Base-by-base conservation (phyloP, 352 stramenopile genomes). In the Globisporangium iwayamae region DNA sequence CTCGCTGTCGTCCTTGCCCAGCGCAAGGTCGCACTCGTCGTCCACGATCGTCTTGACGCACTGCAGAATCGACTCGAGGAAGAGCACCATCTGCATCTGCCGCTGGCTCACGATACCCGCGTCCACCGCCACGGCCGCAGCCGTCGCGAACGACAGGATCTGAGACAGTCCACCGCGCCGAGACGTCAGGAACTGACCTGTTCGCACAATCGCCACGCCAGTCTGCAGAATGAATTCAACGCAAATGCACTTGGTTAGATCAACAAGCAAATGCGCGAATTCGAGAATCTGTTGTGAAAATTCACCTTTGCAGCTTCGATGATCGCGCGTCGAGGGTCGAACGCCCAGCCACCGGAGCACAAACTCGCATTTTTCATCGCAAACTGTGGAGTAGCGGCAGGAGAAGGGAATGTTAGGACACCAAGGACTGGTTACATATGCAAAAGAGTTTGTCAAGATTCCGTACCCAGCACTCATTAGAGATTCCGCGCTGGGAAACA, bases 321-420 rank as follows among this genome's bases (percentile, higher is more conserved):
- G 63, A 93, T 90, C 1, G 78, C 78, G 63, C 84, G 79, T 28
- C 82, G 75, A 20, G 81, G 81, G 47, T 93, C 81, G 51, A 91
- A 91, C 5, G 82, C 79, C 77, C 81, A 89, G 50, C 80, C 80
- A 5, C 81, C 73, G 4, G 77, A 66, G 45, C 75, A 85, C 66
- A 90, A 60, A 58, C 71, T 90, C 7, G 80, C 82, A 72, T 88
- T 90, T 58, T 90, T 93, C 80, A 93, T 93, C 3, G 84, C 80
- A 67, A 93, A 93, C 83, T 92, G 48, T 32, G 60, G 61, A 67
- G 28, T 30, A 30, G 28, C 20, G 43, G 47, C 43, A 41, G 4
- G 25, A 10, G 2, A 56, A 13, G n/a, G 16, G 5, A 56, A 28
- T 25, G 55, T 14, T 59, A 41, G 41, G 2, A 36, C 14, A 16